Evolutionary conservation across 306 rosid genomes (phyloP).

Genomic region (Mimosa pudica): DNA sequence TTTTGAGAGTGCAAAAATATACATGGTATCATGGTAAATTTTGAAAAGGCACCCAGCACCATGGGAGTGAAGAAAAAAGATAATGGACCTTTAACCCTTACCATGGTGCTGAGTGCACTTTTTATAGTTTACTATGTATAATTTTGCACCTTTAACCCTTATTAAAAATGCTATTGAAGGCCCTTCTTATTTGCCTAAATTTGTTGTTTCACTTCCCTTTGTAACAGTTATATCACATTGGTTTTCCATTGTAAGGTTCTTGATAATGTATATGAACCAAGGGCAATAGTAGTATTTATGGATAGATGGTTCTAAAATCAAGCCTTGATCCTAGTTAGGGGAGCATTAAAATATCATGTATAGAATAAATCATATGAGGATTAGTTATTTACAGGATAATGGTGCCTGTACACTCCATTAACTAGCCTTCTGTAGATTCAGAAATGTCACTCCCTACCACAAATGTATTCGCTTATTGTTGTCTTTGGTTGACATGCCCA

Average conservation of each 20-base stretch:
- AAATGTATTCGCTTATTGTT: constrained; percentile 19
- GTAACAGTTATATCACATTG: constrained; percentile 7
- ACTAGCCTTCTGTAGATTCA: constrained; percentile 8
- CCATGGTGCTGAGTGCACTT: too few species aligned
- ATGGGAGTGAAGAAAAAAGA: too few species aligned
- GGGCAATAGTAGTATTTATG: constrained; percentile 24
- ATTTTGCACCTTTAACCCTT: too few species aligned
- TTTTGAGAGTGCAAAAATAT: too few species aligned
- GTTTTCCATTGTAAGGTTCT: constrained; percentile 4
- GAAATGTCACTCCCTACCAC: background rate
- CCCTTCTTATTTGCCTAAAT: background rate
- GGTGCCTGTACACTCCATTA: background rate
- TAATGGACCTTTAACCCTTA: too few species aligned
- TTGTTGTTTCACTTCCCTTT: constrained; percentile 15
- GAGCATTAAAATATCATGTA: constrained; percentile 2
- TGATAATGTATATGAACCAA: constrained; percentile 11
- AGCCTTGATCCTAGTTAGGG: constrained; percentile 17
- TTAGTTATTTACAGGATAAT: constrained; percentile 2
- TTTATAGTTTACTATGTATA: too few species aligned
- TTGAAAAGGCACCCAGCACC: too few species aligned
- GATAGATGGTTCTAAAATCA: constrained; percentile 19
- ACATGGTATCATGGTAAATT: too few species aligned
- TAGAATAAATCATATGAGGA: constrained; percentile 22
- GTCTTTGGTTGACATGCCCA: constrained; percentile 24
- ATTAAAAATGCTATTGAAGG: constrained; percentile 30